Conservation (phyloP, 208 protist genomes). For the Jaenimonas drosophilae region DNA sequence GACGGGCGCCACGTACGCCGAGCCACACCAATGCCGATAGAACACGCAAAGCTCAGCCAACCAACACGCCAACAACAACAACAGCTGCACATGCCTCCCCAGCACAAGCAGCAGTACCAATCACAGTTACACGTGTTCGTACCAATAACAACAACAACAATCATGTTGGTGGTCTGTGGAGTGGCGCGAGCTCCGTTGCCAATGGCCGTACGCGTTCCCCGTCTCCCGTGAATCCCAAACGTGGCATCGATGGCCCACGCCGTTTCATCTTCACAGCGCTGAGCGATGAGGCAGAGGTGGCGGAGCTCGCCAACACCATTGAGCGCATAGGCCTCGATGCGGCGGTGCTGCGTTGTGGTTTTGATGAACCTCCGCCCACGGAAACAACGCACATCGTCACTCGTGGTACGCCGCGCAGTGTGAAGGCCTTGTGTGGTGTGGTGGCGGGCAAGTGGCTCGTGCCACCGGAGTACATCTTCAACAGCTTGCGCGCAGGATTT, state of each 20-base stretch:
- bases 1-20: slow-evolving; percentile 59
- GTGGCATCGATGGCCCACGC: slow-evolving; percentile 33
- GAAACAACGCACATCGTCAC: slow-evolving; percentile 67
- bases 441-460: slow-evolving; percentile 73
- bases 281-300: slow-evolving; percentile 37
- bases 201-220: slow-evolving; percentile 69
- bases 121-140: slow-evolving; percentile 4
- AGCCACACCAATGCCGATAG: slow-evolving; percentile 57
- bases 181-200: slow-evolving; percentile 18
- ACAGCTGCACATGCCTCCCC: slow-evolving; percentile 5
- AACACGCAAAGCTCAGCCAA: background rate
- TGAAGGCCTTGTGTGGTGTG: slow-evolving; percentile 75
- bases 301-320: slow-evolving; percentile 26
- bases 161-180: too few species aligned
- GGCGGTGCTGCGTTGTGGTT: slow-evolving; percentile 29
- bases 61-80: background rate
- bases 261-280: slow-evolving; percentile 70
- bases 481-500: slow-evolving; percentile 50
- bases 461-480: slow-evolving; percentile 61
- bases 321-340: slow-evolving; percentile 32
- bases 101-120: background rate
- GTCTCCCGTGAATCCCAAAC: slow-evolving; percentile 73
- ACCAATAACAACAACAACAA: too few species aligned
- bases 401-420: slow-evolving; percentile 63
- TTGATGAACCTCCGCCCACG: slow-evolving; percentile 48